phyloP scores from a whole-genome alignment of 1,284 basidiomycete species.

The Rhodotorula sp. region DNA sequence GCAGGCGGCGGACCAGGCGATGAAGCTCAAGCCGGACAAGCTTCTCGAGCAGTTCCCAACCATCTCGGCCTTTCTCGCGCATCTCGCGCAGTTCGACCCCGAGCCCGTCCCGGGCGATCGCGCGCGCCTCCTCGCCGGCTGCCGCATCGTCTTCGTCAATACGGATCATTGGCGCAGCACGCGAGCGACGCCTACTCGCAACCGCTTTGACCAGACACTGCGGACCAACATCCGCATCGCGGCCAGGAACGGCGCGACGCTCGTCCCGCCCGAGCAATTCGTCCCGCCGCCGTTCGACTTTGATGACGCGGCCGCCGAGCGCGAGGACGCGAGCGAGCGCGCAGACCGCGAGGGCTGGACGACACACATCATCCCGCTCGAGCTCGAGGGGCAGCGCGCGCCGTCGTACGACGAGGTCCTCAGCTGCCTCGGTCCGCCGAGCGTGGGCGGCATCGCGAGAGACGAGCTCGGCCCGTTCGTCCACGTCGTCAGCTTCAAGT shows the following conservation, averaged over 20 bases:
- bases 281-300: constrained; percentile 6
- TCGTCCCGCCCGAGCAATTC: constrained; percentile 34
- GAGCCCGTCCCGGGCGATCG: not conserved
- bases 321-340: not conserved
- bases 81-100: constrained; percentile 11
- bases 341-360: constrained; percentile 29
- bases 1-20: not conserved
- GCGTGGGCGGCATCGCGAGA: not conserved
- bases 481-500: constrained; percentile 23
- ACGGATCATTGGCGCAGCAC: constrained; percentile 22
- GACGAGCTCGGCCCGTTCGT: constrained; percentile 32
- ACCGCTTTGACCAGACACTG: constrained; percentile 25
- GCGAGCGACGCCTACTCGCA: not conserved
- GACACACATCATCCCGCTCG: constrained; percentile 35
- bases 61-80: constrained; percentile 17
- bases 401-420: constrained; percentile 21
- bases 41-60: constrained; percentile 16
- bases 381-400: not conserved
- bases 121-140: constrained; percentile 7
- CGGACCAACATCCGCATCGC: constrained; percentile 8
- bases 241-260: constrained; percentile 19
- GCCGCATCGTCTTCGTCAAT: constrained; percentile 26
- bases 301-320: not conserved
- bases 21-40: constrained; percentile 2
- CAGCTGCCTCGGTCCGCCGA: constrained; percentile 16